Evolutionary conservation across 257 asterid species (phyloP), one percentile per base, ranked within the genome.

Genomic region (Scutellaria minor): DNA sequence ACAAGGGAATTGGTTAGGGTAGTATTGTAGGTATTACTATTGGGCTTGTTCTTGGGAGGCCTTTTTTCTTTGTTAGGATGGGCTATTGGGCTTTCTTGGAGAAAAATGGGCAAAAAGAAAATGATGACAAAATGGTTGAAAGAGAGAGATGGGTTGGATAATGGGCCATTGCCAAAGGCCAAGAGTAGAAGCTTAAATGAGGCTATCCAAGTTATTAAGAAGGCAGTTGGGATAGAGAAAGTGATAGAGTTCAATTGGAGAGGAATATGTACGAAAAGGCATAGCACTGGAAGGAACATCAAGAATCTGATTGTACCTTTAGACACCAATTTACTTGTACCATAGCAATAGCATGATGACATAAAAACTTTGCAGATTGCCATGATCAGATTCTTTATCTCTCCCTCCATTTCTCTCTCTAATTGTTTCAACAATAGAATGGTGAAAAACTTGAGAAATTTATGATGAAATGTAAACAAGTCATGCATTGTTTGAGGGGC

Each of bases 151-250:
- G 84, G 77, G 57, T 37, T 44, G 42, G 87, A 76, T 7, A 86
- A 70, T 18, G 91, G 89, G 72, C 89, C 91, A 5, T 2, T 13
- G 11, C 77, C 84, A 18, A 70, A 84, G 5, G 69, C 87, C 61
- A 86, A 77, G 53, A 76, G 87, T 14, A 86, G 70, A 18, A 86
- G 75, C 82, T 86, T 84, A 72, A 78, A 84, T 46, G 80, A 66
- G 68, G 85, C 42, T 64, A 78, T 73, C 87, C 87, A 84, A 14
- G 86, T 75, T 2, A 82, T 59, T 63, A 77, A 86, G 57, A 86
- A 80, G 9, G 79, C 70, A 31, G 83, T 80, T 11, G 81, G 35
- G 4, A 68, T 9, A 6, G 66, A 56, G 4, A 84, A 66, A 46
- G 68, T 78, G 67, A 84, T 10, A 0, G 83, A 41, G 14, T 64